Base-by-base conservation (phyloP, 805 yeast species). In the Blastobotrys parvus region DNA sequence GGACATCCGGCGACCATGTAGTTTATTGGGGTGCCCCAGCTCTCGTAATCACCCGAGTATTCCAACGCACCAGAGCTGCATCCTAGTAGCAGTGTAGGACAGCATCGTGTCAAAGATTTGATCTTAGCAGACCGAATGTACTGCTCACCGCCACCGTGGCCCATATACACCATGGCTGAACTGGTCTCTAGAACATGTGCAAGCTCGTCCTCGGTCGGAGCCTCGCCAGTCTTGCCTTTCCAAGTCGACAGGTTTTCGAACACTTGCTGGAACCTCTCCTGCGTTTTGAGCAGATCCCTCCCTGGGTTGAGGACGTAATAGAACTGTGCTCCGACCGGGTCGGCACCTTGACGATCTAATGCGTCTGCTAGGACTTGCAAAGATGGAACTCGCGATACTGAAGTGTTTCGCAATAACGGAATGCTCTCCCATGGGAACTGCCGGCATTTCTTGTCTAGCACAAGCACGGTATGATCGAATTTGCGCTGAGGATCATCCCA, bases 61-160 rank as follows among this genome's bases (percentile, higher is more conserved):
- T 70, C 69, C 39, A 86, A 62, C 0, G 74, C 65, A 0, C 94
- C 95, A 0, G 97, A 90, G 0, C 95, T 84, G 54, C 99, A 92
- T 0, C 99, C 99, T 37, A 92, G 63, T 18, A 92, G 66, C 35
- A 88, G 67, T 0, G 66, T 48, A 1, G 70, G 62, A 11, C 63
- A 50, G 42, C 69, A 59, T 4, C 29, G 18, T 13, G 43, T 21
- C 74, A 69, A 58, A 8, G 65, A 63, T 42, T 74, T 74, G 35
- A 88, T 61, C 0, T 73, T 62, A 3, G 77, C 69, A 1, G 80
- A 67, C 23, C 78, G 69, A 8, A 86, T 65, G 55, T 78, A 87
- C 48, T 83, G 88, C 48, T 86, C 90, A n/a, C 97, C 96, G 3
- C 96, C 92, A 0, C 97, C 97, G 62, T 92, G 99, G 0, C 99